Conservation (phyloP, 1,284 basidiomycete species). For the Pyrrhoderma noxium region DNA sequence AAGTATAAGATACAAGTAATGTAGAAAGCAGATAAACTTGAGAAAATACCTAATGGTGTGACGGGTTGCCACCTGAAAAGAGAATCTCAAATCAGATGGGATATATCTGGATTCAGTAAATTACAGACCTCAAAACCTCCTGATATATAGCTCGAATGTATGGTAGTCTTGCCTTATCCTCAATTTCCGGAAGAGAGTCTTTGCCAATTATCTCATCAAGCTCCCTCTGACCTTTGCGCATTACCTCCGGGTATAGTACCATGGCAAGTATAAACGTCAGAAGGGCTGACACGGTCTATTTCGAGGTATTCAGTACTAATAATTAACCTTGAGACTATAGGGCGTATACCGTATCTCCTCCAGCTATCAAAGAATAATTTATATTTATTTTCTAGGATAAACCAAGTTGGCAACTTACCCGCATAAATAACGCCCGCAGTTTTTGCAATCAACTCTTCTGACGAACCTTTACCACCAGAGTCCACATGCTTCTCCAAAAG, state of each 20-base stretch:
- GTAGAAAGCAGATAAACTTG: too few relatives aligned
- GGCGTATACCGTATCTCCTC: conserved; percentile 9
- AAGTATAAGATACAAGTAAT: too few relatives aligned
- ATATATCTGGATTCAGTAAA: background rate
- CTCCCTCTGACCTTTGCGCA: conserved; percentile 3
- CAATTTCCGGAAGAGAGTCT: conserved; percentile 4
- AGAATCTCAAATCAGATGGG: background rate
- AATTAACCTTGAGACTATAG: too few relatives aligned
- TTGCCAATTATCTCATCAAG: conserved; percentile 6
- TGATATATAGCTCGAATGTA: conserved; percentile 1
- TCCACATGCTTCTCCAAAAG: conserved; percentile 6
- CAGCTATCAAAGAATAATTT: background rate
- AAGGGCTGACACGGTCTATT: background rate
- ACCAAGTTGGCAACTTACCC: background rate
- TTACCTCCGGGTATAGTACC: conserved; percentile 2
- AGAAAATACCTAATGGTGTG: conserved; percentile 4
- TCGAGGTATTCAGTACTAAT: background rate
- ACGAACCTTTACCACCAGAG: background rate
- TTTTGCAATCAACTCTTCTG: conserved; percentile 12
- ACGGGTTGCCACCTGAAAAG: conserved; percentile 15
- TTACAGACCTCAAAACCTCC: conserved; percentile 4
- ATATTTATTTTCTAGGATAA: background rate
- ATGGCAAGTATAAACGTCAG: conserved; percentile 1
- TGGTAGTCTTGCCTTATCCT: conserved; percentile 5
- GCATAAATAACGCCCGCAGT: conserved; percentile 4